These are phyloP conservation scores for Populus simonii DNA, from an alignment of 345 rosid genomes.

Conservation along the genomic window DNA sequence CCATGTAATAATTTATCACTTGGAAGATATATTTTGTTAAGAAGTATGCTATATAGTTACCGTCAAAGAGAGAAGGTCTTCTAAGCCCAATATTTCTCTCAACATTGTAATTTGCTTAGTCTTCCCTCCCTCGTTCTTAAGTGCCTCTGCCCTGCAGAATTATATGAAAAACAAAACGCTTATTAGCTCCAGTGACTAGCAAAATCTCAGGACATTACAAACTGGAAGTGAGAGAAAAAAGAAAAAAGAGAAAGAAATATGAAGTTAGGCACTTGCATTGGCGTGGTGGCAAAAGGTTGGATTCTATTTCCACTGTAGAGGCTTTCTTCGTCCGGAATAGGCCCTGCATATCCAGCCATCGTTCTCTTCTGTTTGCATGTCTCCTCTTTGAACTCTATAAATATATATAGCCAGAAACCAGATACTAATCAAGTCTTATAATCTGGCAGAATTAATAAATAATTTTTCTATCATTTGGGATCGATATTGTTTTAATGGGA, in stretches of 20 bases:
- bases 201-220: too few species aligned
- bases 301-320: background rate
- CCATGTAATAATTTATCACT: too few species aligned
- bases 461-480: too few species aligned
- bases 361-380: background rate
- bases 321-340: background rate
- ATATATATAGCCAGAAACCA: too few species aligned
- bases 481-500: too few species aligned
- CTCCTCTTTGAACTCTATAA: background rate
- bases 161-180: too few species aligned
- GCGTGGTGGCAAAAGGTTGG: background rate
- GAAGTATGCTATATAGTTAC: background rate
- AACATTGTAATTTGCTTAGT: background rate
- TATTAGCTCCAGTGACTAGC: too few species aligned
- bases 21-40: background rate
- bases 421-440: too few species aligned
- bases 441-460: too few species aligned
- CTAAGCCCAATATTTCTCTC: slow-evolving; percentile 9
- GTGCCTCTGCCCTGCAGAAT: slow-evolving; percentile 1
- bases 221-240: too few species aligned
- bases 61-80: slow-evolving; percentile 16
- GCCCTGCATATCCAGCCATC: background rate
- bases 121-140: background rate
- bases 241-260: accelerated
- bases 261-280: background rate